These are phyloP conservation scores for Xylaria sp. DNA, from an alignment of 495 filamentous ascomycete genomes.

Conservation along the genomic window DNA sequence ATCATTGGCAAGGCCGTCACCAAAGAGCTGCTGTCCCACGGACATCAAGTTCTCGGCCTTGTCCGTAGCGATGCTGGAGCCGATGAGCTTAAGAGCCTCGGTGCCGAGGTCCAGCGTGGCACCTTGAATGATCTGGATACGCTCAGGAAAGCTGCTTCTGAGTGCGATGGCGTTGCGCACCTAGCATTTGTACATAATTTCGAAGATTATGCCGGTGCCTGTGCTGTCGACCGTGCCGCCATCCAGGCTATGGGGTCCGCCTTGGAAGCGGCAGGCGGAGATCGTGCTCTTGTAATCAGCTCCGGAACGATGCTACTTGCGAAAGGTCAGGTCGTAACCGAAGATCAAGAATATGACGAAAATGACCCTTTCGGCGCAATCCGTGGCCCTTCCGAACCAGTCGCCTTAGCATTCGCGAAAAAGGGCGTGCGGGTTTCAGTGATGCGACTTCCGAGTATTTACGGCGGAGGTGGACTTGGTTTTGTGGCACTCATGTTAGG, in stretches of 20 bases:
- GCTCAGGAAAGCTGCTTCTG: constrained; percentile 45
- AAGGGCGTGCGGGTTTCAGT: constrained; percentile 45
- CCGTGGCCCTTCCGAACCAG: constrained; percentile 43
- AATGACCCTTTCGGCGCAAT: background rate
- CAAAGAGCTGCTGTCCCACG: constrained; percentile 47
- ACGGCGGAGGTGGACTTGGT: constrained; percentile 48
- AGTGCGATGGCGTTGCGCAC: constrained; percentile 53
- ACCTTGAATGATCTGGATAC: constrained; percentile 46
- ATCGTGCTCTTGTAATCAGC: constrained; percentile 51
- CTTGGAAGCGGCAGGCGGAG: constrained; percentile 34
- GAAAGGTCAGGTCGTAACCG: constrained; percentile 42
- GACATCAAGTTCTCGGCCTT: constrained; percentile 54
- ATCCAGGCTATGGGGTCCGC: constrained; percentile 47
- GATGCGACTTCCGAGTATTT: constrained; percentile 52
- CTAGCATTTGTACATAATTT: constrained; percentile 47
- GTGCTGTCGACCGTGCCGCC: constrained; percentile 43
- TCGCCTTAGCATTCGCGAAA: constrained; percentile 37
- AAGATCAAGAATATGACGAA: constrained; percentile 39
- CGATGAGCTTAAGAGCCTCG: constrained; percentile 37
- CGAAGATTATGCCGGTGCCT: constrained; percentile 40
- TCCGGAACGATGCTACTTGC: constrained; percentile 49
- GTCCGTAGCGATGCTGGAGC: constrained; percentile 48
- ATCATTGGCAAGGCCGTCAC: constrained; percentile 54
- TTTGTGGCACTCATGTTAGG: constrained; percentile 45
- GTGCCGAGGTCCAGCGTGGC: constrained; percentile 46